These are phyloP conservation scores for Alternaria brassicicola DNA, from an alignment of 2,329 filamentous ascomycete genomes.

Conservation along the genomic window DNA sequence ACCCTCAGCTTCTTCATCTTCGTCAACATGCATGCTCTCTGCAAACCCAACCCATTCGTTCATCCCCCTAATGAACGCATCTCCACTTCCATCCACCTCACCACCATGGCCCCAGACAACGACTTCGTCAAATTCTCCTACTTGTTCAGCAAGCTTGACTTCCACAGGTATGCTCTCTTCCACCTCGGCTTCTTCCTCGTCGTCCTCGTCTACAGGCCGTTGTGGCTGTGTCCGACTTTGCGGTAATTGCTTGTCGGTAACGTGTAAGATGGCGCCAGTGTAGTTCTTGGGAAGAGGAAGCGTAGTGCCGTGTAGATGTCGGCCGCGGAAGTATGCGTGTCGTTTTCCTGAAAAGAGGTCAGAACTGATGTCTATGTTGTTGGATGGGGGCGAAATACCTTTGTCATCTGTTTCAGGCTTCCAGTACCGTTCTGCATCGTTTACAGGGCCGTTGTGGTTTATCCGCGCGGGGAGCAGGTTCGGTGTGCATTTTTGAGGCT, in stretches of 20 bases:
- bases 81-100: conserved; percentile 64
- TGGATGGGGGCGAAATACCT: conserved; percentile 13
- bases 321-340: conserved; percentile 63
- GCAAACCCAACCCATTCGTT: conserved; percentile 82
- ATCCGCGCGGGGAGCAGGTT: conserved; percentile 83
- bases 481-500: conserved; percentile 57
- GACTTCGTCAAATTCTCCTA: conserved; percentile 74
- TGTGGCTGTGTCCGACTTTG: conserved; percentile 7
- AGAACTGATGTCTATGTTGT: neutral
- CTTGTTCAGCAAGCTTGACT: conserved; percentile 61
- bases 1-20: conserved; percentile 5
- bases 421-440: conserved; percentile 72
- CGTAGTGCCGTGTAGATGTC: conserved; percentile 73
- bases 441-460: conserved; percentile 75
- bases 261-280: conserved; percentile 54
- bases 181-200: conserved; percentile 22
- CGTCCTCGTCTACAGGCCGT: conserved; percentile 21
- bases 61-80: conserved; percentile 75
- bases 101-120: conserved; percentile 85
- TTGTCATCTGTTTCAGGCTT: conserved; percentile 56
- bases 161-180: conserved; percentile 31
- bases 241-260: conserved; percentile 37
- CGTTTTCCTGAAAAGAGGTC: neutral
- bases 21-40: conserved; percentile 55
- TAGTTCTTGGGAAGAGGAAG: conserved; percentile 75